Conservation (phyloP, 2,329 filamentous ascomycete species). For the Orbilia javanica region DNA sequence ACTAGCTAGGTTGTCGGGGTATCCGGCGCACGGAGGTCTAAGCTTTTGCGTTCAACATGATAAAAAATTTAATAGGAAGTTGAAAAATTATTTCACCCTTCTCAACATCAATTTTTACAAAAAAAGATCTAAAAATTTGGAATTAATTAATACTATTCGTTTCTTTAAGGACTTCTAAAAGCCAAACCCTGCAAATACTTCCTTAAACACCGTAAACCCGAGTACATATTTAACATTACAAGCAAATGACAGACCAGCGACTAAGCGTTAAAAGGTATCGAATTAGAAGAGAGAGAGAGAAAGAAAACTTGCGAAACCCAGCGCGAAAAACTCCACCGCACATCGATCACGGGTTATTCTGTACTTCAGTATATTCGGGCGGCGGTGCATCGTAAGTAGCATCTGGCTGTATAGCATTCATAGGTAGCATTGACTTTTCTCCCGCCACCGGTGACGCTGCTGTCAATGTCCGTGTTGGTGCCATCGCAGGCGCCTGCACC, state of each 20-base stretch:
- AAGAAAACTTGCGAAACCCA: background rate
- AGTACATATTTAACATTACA: background rate
- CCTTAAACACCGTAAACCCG: background rate
- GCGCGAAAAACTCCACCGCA: background rate
- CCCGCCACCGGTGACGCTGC: background rate
- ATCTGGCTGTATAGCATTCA: constrained; percentile 40
- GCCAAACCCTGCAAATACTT: background rate
- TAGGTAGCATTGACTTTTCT: constrained; percentile 19
- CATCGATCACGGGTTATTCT: background rate
- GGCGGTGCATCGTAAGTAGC: constrained; percentile 38
- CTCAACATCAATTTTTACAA: background rate
- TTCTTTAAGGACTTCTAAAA: background rate
- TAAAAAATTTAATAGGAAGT: too few species aligned
- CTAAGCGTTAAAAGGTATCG: background rate
- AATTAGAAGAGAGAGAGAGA: background rate
- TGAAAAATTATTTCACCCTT: too few species aligned
- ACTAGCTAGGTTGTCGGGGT: constrained; percentile 13
- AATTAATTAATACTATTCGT: constrained; percentile 11
- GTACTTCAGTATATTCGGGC: constrained; percentile 41
- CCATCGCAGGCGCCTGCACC: background rate
- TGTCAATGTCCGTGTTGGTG: constrained; percentile 9
- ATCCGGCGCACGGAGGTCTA: too few species aligned
- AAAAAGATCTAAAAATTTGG: background rate
- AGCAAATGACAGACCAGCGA: background rate
- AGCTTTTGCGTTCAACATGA: too few species aligned